These are phyloP conservation scores for Chloroidium sp. DNA, from an alignment of 163 green algal species.

Conservation along the genomic window DNA sequence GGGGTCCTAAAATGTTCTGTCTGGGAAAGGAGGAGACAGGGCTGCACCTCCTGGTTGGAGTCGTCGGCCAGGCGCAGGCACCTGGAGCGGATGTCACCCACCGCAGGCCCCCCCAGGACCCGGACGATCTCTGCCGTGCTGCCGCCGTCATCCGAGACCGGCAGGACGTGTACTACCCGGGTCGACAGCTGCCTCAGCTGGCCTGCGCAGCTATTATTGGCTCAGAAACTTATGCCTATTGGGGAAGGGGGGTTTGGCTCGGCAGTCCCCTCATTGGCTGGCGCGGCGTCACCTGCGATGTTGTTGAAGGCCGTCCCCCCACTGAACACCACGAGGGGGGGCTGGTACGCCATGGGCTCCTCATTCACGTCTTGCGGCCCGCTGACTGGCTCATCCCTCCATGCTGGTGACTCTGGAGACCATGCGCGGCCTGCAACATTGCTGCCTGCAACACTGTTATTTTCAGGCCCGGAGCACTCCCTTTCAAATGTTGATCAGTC, in stretches of 20 bases:
- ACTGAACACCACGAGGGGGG: conserved; percentile 76
- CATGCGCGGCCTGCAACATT: no score
- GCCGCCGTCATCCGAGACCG: conserved; percentile 94
- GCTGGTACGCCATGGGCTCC: not conserved
- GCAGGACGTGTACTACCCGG: conserved; percentile 85
- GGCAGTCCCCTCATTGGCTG: no score
- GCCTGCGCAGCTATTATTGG: conserved; percentile 21
- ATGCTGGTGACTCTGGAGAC: no score
- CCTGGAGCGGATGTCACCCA: conserved; percentile 92
- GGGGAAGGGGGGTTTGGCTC: no score
- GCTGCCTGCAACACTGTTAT: no score
- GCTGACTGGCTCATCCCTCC: no score
- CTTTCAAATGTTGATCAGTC: no score
- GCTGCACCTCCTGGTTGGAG: conserved; percentile 63
- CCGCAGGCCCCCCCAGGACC: conserved; percentile 88
- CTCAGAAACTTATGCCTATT: not conserved
- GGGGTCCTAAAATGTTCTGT: no score
- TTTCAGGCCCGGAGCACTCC: no score
- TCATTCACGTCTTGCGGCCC: no score
- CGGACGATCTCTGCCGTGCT: conserved; percentile 89
- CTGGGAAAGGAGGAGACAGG: not conserved
- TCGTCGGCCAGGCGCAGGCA: conserved; percentile 91
- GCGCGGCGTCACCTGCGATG: conserved; percentile 51
- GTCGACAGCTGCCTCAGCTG: conserved; percentile 66
- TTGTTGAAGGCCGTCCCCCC: conserved; percentile 97